Percentiles rank a stretch among this genome's conserved stretches.
These are phyloP conservation scores for Epichloe scottii DNA, from an alignment of 2,329 filamentous ascomycete species.

Conservation along the genomic window DNA sequence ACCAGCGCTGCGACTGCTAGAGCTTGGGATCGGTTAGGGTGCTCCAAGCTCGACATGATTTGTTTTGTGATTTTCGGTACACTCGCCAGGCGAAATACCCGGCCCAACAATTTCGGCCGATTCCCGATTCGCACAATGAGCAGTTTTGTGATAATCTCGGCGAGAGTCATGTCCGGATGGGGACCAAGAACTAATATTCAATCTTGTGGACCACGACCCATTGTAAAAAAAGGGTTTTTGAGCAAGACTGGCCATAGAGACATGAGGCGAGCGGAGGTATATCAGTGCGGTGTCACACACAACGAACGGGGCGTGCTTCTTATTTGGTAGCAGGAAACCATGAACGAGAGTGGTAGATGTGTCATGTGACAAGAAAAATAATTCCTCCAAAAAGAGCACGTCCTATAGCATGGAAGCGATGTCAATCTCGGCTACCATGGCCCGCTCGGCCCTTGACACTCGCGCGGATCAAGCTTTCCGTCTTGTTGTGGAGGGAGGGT, in stretches of 20 bases:
- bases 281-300: background rate
- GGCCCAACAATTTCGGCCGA: slow-evolving; percentile 1
- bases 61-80: background rate
- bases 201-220: background rate
- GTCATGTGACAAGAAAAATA: background rate
- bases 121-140: background rate
- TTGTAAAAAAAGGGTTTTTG: too few species aligned
- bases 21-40: background rate
- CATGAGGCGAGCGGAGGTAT: slow-evolving; percentile 1
- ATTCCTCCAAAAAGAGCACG: background rate
- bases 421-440: background rate
- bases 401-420: background rate
- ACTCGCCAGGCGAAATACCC: background rate
- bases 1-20: slow-evolving; percentile 48
- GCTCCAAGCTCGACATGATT: background rate
- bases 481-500: too few species aligned
- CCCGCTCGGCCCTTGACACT: too few species aligned
- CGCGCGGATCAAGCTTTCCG: too few species aligned
- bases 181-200: background rate
- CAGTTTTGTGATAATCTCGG: background rate
- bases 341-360: background rate
- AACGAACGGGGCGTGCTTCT: too few species aligned
- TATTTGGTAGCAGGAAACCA: background rate
- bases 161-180: background rate
- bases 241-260: too few species aligned